Base-by-base conservation (phyloP, 2,329 filamentous ascomycete genomes). In the Colletotrichum truncatum region DNA sequence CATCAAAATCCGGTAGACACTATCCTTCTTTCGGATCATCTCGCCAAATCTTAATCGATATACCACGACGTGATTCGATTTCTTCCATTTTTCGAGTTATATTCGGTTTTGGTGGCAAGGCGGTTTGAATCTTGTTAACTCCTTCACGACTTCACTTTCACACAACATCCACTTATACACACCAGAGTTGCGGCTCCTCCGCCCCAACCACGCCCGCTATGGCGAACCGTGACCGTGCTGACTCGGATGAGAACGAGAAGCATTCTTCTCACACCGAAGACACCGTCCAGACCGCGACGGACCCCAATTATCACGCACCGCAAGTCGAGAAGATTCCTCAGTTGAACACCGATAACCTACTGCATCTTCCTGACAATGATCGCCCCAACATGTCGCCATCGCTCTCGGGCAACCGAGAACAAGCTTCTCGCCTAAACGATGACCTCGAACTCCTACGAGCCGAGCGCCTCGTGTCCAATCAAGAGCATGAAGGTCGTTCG, bases 381-480 rank as follows among this genome's bases (percentile, higher is more conserved):
- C 34, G 26, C 6, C 55, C 43, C 6, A 28, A 49, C 18, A 45
- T 52, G 3, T 18, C n/a, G n/a, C n/a, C 58, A 12, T 68, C 67
- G 1, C 64, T 59, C 10, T 38, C 54, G 7, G 63, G 57, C 16
- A 65, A 70, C 3, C 69, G 75, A n/a, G 76, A 77, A 41, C 68
- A 69, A 18, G 74, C 73, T 8, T 75, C 70, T 62, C 78, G 83
- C 3, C 72, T 85, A 14, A 78, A 80, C 49, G 83, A 85, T 57
- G 82, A 85, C 52, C 77, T 85, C 14, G 83, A 85, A 61, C 74
- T 85, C 5, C 74, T 85, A 21, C 81, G 83, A 3, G 77, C 81
- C 46, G 83, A 85, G 68, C 78, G 81, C 2, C 70, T 80, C 46
- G 76, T 84, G 12, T 84, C 83, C 6, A 75, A 78, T 12, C 76